Conservation (phyloP, 1,284 basidiomycete genomes). For the Apiotrichum sp. region DNA sequence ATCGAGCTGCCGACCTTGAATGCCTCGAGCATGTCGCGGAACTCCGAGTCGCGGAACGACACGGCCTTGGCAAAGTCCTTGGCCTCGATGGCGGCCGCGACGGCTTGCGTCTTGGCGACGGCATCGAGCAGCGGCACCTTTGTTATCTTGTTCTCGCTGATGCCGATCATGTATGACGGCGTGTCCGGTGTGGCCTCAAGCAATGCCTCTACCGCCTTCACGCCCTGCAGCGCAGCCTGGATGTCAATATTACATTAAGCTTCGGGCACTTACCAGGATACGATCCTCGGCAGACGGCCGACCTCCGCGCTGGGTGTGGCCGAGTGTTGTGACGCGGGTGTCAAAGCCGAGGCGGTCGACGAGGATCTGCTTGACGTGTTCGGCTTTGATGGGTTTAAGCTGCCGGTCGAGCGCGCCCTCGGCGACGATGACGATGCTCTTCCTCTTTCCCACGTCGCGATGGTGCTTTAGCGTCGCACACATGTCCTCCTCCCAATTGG, state of each 20-base stretch:
- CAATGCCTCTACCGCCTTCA: constrained; percentile 86
- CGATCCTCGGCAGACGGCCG: constrained; percentile 88
- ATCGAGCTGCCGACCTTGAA: constrained; percentile 69
- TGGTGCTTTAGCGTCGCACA: constrained; percentile 86
- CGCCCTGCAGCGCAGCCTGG: constrained; percentile 87
- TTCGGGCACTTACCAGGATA: constrained; percentile 60
- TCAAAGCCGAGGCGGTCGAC: constrained; percentile 82
- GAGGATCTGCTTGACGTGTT: constrained; percentile 84
- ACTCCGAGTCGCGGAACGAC: constrained; percentile 85
- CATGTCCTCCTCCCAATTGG: constrained; percentile 88
- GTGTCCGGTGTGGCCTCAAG: constrained; percentile 80
- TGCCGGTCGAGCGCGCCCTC: constrained; percentile 87
- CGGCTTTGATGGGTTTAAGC: constrained; percentile 82
- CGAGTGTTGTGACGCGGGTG: constrained; percentile 92
- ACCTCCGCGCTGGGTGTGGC: constrained; percentile 94
- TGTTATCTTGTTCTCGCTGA: constrained; percentile 91
- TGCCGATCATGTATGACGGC: constrained; percentile 95
- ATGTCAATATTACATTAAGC: not conserved
- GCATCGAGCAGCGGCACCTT: constrained; percentile 88
- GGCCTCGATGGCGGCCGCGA: constrained; percentile 71
- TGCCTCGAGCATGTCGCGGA: constrained; percentile 75
- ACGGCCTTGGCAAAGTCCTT: constrained; percentile 85
- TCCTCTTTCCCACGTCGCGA: constrained; percentile 85
- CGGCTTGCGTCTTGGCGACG: constrained; percentile 80
- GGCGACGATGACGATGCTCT: constrained; percentile 96